Conservation (phyloP, 495 filamentous ascomycete species). For the Daldinia vernicosa region DNA sequence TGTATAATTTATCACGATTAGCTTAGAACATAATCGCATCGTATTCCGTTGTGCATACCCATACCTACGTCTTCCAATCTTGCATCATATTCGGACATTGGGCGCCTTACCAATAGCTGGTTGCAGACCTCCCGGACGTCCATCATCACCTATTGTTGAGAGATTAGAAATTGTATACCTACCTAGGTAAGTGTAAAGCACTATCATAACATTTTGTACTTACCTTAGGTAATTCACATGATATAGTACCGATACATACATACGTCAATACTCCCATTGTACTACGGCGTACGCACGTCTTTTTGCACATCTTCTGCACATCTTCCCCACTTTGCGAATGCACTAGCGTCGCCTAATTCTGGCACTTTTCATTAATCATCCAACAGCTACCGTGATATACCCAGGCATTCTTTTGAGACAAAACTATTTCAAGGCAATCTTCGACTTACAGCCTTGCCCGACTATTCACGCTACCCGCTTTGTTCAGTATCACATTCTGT, state of each 20-base stretch:
- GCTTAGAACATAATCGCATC: neutral
- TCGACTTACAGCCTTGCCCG: slow-evolving; percentile 30
- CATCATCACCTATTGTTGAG: neutral
- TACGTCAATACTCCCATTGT: neutral
- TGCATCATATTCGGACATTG: neutral
- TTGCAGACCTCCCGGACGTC: neutral
- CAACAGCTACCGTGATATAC: neutral
- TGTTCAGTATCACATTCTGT: slow-evolving; percentile 19
- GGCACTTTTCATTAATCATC: slow-evolving; percentile 23
- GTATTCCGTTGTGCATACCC: neutral
- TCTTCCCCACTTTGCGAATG: neutral
- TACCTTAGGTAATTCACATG: slow-evolving; percentile 1
- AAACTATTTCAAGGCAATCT: slow-evolving; percentile 21
- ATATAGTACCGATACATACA: neutral
- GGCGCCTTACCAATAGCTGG: neutral
- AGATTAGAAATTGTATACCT: neutral
- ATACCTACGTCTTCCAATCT: neutral
- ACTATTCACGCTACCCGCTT: slow-evolving; percentile 15
- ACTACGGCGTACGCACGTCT: neutral
- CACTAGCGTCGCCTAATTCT: slow-evolving; percentile 13
- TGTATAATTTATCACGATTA: neutral
- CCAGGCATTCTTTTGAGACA: slow-evolving; percentile 25
- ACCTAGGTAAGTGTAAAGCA: neutral
- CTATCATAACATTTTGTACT: neutral
- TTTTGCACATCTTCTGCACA: neutral